Evolutionary conservation across 2,329 filamentous ascomycete genomes (phyloP).

Genomic region (Endothia cerciana): DNA sequence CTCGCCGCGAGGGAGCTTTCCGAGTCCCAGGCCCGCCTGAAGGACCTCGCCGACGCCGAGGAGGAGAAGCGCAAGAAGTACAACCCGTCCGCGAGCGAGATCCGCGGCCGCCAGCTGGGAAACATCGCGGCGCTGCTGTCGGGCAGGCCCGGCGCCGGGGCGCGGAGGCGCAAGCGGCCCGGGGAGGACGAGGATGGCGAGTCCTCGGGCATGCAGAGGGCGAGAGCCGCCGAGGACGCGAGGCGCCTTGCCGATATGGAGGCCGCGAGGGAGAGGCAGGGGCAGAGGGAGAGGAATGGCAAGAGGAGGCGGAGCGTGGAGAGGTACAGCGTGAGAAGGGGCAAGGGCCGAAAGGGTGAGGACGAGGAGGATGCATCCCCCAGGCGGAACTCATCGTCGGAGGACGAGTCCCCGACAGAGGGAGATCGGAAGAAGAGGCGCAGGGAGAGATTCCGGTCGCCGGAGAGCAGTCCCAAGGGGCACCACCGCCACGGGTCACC

Average conservation of each 20-base stretch:
- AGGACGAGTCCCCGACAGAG: constrained; percentile 31
- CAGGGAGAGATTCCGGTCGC: constrained; percentile 26
- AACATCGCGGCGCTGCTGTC: constrained; percentile 63
- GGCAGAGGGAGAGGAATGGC: constrained; percentile 19
- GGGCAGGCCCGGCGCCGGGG: constrained; percentile 33
- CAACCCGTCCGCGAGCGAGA: constrained; percentile 53
- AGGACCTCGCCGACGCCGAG: constrained; percentile 57
- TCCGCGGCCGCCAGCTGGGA: constrained; percentile 61
- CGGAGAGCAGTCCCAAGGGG: constrained; percentile 22
- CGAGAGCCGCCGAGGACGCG: constrained; percentile 24
- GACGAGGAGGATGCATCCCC: constrained; percentile 13
- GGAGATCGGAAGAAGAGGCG: constrained; percentile 17
- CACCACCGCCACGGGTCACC: constrained; percentile 28
- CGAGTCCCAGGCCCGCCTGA: constrained; percentile 74
- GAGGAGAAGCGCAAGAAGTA: constrained; percentile 48
- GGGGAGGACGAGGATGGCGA: constrained; percentile 29
- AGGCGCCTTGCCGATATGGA: constrained; percentile 23
- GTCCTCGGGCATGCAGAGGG: constrained; percentile 20
- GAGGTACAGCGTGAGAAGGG: constrained; percentile 22
- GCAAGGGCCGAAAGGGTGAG: neutral
- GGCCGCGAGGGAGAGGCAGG: constrained; percentile 19
- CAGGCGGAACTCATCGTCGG: constrained; percentile 35
- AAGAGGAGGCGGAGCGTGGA: constrained; percentile 26
- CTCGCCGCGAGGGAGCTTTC: constrained; percentile 82
- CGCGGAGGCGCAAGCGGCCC: constrained; percentile 39